Percentiles rank a stretch among this genome's conserved stretches.
These are phyloP conservation scores for Claviceps africana DNA, from an alignment of 2,329 filamentous ascomycete species.

Conservation along the genomic window DNA sequence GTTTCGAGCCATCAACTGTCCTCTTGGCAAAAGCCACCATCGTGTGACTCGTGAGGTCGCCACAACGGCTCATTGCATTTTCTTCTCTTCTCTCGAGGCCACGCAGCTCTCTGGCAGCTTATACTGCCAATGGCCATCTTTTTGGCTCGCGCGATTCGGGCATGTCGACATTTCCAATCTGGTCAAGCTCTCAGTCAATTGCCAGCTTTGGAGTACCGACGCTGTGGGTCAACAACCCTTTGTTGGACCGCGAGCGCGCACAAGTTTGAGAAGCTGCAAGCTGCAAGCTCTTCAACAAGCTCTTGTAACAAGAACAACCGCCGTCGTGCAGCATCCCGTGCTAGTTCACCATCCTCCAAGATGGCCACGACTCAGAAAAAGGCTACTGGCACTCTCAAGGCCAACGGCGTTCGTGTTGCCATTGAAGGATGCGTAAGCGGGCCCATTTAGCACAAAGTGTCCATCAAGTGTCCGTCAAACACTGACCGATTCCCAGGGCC, in stretches of 20 bases:
- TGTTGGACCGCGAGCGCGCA: background rate
- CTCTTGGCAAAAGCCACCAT: too few species aligned
- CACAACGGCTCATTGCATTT: too few species aligned
- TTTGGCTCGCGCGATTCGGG: too few species aligned
- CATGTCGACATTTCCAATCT: background rate
- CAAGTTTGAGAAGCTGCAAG: background rate
- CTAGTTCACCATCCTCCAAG: background rate
- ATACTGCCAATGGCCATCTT: background rate
- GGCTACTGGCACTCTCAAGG: conserved; percentile 19
- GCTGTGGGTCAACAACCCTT: background rate
- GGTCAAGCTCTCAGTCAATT: background rate
- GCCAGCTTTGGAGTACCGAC: background rate
- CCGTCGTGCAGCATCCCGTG: background rate
- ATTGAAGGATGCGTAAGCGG: conserved; percentile 70
- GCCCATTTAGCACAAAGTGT: background rate
- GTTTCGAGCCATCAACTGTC: too few species aligned
- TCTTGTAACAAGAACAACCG: background rate
- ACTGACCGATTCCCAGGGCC: conserved; percentile 48
- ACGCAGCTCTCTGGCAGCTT: background rate
- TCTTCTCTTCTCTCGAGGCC: too few species aligned
- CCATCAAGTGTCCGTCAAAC: background rate
- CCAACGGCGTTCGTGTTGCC: conserved; percentile 54
- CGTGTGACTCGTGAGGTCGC: too few species aligned
- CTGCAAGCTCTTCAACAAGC: background rate
- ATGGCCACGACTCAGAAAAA: conserved; percentile 6